Evolutionary conservation across 441 rosid genomes (phyloP).

Genomic region (Euphorbia schlechtendalii): DNA sequence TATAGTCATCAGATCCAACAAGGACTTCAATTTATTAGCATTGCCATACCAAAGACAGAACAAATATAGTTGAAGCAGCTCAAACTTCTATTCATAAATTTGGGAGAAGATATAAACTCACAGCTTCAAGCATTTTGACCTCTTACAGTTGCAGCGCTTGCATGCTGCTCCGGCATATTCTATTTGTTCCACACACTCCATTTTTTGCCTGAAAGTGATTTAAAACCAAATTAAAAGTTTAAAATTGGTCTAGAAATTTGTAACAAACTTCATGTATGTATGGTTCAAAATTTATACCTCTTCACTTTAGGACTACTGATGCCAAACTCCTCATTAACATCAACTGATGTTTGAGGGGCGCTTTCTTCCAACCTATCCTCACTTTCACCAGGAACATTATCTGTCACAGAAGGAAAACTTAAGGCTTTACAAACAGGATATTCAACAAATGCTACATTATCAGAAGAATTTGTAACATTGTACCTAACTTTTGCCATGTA

Average conservation of each 20-base stretch:
- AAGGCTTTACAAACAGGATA: constrained; percentile 22
- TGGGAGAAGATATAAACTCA: constrained; percentile 32
- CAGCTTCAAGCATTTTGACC: constrained; percentile 98
- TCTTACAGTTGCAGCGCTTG: constrained; percentile 95
- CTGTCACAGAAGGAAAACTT: constrained; percentile 34
- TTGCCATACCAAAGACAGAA: neutral
- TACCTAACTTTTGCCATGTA: constrained; percentile 35
- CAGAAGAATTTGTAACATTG: constrained; percentile 24
- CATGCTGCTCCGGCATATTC: constrained; percentile 46
- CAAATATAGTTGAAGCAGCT: neutral
- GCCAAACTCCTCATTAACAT: constrained; percentile 34
- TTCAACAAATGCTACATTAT: constrained; percentile 16
- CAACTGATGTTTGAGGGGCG: constrained; percentile 31
- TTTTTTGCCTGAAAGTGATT: constrained; percentile 38
- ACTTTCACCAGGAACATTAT: constrained; percentile 30
- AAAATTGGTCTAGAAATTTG: neutral
- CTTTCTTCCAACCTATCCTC: constrained; percentile 33
- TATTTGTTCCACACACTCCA: constrained; percentile 27
- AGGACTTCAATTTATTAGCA: neutral
- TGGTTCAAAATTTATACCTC: constrained; percentile 30
- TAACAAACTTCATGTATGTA: neutral
- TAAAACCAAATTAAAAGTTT: constrained; percentile 8
- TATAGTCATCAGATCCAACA: too few species aligned
- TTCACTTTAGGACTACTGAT: constrained; percentile 46
- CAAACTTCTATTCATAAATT: neutral